Conservation (phyloP, 2,329 filamentous ascomycete genomes). For the Diaporthe sp. region DNA sequence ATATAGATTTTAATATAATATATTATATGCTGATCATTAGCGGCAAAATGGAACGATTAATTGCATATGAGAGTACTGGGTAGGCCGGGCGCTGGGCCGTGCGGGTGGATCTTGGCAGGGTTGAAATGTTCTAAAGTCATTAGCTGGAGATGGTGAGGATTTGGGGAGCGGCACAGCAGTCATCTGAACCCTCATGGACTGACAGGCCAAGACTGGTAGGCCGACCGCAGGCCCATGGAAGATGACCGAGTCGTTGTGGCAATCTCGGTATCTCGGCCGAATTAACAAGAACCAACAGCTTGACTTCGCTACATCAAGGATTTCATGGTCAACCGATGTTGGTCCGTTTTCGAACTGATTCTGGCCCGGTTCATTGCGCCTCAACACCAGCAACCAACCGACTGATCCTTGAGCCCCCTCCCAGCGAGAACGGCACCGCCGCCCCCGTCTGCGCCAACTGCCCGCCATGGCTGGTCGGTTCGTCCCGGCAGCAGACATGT, state of each 20-base stretch:
- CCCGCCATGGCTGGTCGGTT: not conserved
- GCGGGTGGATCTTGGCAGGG: constrained; percentile 4
- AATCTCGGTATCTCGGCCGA: constrained; percentile 9
- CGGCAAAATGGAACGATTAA: no score
- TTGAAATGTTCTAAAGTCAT: not conserved
- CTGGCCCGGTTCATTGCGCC: not conserved
- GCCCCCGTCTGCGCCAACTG: not conserved
- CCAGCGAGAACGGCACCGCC: not conserved
- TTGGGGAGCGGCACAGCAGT: constrained; percentile 16
- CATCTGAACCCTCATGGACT: constrained; percentile 7
- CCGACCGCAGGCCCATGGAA: constrained; percentile 3
- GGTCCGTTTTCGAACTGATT: constrained; percentile 1
- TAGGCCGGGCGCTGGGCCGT: constrained; percentile 6
- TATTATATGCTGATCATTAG: no score
- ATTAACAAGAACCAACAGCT: not conserved
- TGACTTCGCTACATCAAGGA: not conserved
- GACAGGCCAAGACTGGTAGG: not conserved
- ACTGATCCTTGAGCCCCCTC: not conserved
- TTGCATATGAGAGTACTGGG: not conserved
- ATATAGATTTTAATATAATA: no score
- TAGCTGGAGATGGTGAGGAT: constrained; percentile 12
- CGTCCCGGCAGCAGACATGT: not conserved
- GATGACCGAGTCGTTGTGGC: not conserved
- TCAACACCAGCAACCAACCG: constrained; percentile 9
- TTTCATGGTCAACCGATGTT: constrained; percentile 1